Percentiles rank a stretch among this genome's conserved stretches.
phyloP scores from a whole-genome alignment of 2,329 filamentous ascomycete genomes.

The Massarina eburnea region DNA sequence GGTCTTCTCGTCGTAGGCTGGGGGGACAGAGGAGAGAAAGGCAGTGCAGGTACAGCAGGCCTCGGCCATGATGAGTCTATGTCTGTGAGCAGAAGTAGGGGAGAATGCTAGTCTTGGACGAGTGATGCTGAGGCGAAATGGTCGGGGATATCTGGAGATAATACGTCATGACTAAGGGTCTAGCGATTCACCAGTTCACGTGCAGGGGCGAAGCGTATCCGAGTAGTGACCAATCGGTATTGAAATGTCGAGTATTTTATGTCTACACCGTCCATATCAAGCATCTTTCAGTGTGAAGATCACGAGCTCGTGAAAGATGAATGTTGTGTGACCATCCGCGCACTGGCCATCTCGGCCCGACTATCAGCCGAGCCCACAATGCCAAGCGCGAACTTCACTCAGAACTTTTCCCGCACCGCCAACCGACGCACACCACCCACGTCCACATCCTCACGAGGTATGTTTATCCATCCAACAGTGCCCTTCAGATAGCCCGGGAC shows the following conservation, averaged over 20 bases:
- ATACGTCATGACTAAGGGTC: slow-evolving; percentile 37
- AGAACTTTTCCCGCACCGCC: slow-evolving; percentile 27
- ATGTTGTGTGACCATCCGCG: too few relatives aligned
- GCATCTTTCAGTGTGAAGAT: too few relatives aligned
- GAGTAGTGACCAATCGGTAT: not conserved
- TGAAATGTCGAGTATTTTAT: too few relatives aligned
- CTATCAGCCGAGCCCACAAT: slow-evolving; percentile 15
- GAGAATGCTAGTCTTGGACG: slow-evolving; percentile 1
- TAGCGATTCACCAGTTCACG: slow-evolving; percentile 24
- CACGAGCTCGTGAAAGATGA: too few relatives aligned
- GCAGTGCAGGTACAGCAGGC: slow-evolving; percentile 72
- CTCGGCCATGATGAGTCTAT: slow-evolving; percentile 34
- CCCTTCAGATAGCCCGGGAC: slow-evolving; percentile 55
- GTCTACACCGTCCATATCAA: too few relatives aligned
- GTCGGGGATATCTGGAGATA: slow-evolving; percentile 19
- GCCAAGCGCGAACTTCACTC: slow-evolving; percentile 11
- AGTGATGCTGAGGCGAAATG: slow-evolving; percentile 4
- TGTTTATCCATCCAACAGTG: slow-evolving; percentile 43
- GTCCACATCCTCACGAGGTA: slow-evolving; percentile 40
- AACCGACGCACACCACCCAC: slow-evolving; percentile 22
- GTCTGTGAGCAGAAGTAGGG: slow-evolving; percentile 1
- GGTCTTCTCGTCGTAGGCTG: slow-evolving; percentile 55
- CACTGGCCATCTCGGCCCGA: slow-evolving; percentile 23
- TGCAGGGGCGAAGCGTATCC: slow-evolving; percentile 7
- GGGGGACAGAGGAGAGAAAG: slow-evolving; percentile 58